phyloP scores from a whole-genome alignment of 2,329 filamentous ascomycete genomes.

The Scedosporium apiospermum region DNA sequence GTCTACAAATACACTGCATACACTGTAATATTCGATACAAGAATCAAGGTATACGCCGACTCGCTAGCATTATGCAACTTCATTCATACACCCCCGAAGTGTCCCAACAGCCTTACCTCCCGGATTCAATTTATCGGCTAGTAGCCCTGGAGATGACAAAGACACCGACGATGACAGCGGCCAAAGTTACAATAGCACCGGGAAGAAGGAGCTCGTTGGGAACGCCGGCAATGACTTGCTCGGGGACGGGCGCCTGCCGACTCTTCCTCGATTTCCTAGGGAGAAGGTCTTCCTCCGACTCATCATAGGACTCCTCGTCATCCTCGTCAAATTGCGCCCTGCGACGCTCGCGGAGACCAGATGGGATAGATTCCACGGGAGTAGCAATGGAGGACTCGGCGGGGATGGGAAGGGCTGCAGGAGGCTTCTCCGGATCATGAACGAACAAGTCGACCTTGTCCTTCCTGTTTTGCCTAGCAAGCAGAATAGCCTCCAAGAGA shows the following conservation, averaged over 20 bases:
- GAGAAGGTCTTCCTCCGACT: conserved; percentile 40
- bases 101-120: background rate
- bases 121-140: conserved; percentile 31
- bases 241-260: conserved; percentile 37
- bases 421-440: conserved; percentile 85
- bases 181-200: conserved; percentile 89
- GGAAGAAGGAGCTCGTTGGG: conserved; percentile 90
- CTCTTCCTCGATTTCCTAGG: conserved; percentile 34
- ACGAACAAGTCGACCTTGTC: conserved; percentile 98
- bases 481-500: conserved; percentile 76
- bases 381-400: conserved; percentile 32
- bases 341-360: conserved; percentile 40
- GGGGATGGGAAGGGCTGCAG: conserved; percentile 53
- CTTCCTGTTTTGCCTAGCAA: conserved; percentile 65
- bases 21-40: conserved; percentile 3
- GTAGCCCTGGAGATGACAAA: conserved; percentile 73
- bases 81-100: background rate
- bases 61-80: conserved; percentile 4
- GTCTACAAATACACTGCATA: conserved; percentile 5
- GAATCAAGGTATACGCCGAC: background rate
- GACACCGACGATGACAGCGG: conserved; percentile 86
- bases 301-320: conserved; percentile 42
- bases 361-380: conserved; percentile 32
- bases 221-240: conserved; percentile 81
- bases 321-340: conserved; percentile 34